Base-by-base conservation (phyloP, 305 asterid genomes). In the Solanum hybrid region DNA sequence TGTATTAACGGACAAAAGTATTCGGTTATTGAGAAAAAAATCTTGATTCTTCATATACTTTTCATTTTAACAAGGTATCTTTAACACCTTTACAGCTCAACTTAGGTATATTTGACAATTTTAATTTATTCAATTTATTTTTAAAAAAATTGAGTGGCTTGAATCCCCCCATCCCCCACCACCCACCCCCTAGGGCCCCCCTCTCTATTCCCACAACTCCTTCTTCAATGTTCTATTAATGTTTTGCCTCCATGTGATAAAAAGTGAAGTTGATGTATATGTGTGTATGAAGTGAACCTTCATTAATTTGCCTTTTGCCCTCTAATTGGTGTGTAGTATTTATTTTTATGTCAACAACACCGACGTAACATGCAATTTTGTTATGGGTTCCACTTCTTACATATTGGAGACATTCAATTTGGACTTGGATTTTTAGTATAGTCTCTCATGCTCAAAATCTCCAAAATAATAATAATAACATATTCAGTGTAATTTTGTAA, bases 331-430 rank as follows among this genome's bases (percentile, higher is more conserved):
- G 2, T 51, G 2, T 51, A 29, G 8, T 46, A 46, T 51, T 46
- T 84, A 51, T 46, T 84, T 42, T 51, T 51, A 20, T 46, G 87
- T 46, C 75, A 51, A 84, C 87, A 84, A 84, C 87, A 84, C 87
- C 87, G 75, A 84, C 46, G 31, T 3, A 84, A 84, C 73, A 46
- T 84, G 87, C 36, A 16, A 84, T 2, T 35, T 78, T 56, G 29
- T 20, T 84, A 84, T 84, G 75, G 31, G 87, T 46, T 84, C 75
- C 87, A 46, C 29, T 84, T 51, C 75, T 82, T 17, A 82, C 72
- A 29, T 82, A 82, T 16, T 82, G 72, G 38, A 20, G 16, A 42
- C 86, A 17, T 82, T 51, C 5, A 82, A 82, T 82, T 80, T 82
- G 10, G 17, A 27, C 10, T 40, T 80, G 16, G 3, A 12, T 37